phyloP scores from a whole-genome alignment of 1,284 basidiomycete species.

The Sanguinoderma infundibulare region DNA sequence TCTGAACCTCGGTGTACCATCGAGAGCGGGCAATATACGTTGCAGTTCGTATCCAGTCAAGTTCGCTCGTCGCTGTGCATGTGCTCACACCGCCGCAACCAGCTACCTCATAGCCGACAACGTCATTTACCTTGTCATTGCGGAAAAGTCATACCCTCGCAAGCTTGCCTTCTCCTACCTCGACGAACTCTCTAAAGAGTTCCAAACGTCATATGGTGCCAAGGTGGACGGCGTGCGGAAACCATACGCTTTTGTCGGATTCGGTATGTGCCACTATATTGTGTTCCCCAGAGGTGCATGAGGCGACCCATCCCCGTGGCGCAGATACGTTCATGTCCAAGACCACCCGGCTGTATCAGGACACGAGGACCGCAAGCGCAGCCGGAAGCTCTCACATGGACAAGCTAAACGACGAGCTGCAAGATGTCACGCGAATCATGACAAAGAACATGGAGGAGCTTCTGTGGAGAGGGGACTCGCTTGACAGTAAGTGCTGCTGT shows the following conservation, averaged over 20 bases:
- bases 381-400: slow-evolving; percentile 75
- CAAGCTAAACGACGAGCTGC: slow-evolving; percentile 93
- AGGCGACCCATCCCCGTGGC: background rate
- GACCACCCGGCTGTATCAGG: slow-evolving; percentile 93
- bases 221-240: slow-evolving; percentile 87
- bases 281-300: background rate
- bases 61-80: slow-evolving; percentile 6
- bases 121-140: slow-evolving; percentile 95
- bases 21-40: slow-evolving; percentile 91
- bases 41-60: slow-evolving; percentile 70
- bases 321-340: slow-evolving; percentile 97
- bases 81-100: slow-evolving; percentile 5
- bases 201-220: slow-evolving; percentile 86
- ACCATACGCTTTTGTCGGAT: slow-evolving; percentile 96
- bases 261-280: slow-evolving; percentile 61
- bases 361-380: slow-evolving; percentile 86
- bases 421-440: slow-evolving; percentile 99
- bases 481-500: slow-evolving; percentile 73
- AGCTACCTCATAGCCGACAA: slow-evolving; percentile 95
- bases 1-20: slow-evolving; percentile 96
- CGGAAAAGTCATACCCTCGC: slow-evolving; percentile 96
- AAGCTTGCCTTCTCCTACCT: slow-evolving; percentile 98
- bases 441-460: slow-evolving; percentile 99
- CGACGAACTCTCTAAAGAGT: slow-evolving; percentile 97
- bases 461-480: slow-evolving; percentile 95